phyloP scores from a whole-genome alignment of 257 asterid species.

The Thymus mandschuricus region DNA sequence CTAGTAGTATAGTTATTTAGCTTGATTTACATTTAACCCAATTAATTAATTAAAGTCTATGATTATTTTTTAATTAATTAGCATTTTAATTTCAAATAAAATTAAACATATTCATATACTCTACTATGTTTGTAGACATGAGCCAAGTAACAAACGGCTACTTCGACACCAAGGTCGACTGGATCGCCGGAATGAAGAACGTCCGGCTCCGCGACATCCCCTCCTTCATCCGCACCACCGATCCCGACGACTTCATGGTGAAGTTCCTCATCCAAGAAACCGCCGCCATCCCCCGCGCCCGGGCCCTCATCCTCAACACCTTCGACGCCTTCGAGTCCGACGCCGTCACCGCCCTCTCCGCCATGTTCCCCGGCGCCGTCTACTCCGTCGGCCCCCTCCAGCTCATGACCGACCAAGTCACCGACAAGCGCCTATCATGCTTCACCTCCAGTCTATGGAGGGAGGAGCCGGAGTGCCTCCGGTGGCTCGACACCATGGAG shows the following conservation, averaged over 20 bases:
- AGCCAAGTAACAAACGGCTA: slow-evolving; percentile 49
- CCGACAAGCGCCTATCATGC: slow-evolving; percentile 23
- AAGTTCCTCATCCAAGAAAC: slow-evolving; percentile 41
- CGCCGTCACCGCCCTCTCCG: slow-evolving; percentile 36
- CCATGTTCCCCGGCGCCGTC: slow-evolving; percentile 31
- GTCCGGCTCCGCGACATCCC: slow-evolving; percentile 53
- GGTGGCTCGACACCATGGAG: slow-evolving; percentile 46
- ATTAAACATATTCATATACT: too few species aligned
- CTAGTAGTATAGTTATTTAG: too few species aligned
- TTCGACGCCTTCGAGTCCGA: slow-evolving; percentile 51
- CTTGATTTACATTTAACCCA: too few species aligned
- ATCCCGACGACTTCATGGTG: slow-evolving; percentile 43
- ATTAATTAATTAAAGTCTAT: too few species aligned
- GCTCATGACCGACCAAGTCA: slow-evolving; percentile 35
- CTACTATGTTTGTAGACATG: slow-evolving; percentile 34
- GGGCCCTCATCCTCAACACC: slow-evolving; percentile 54
- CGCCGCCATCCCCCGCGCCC: slow-evolving; percentile 31
- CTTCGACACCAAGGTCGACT: slow-evolving; percentile 36
- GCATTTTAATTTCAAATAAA: too few species aligned
- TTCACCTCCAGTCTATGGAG: slow-evolving; percentile 52
- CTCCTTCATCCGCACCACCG: slow-evolving; percentile 55
- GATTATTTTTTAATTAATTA: too few species aligned
- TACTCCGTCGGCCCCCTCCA: slow-evolving; percentile 54
- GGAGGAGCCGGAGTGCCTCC: slow-evolving; percentile 43
- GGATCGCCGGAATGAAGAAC: slow-evolving; percentile 52